Evolutionary conservation across 148 eudicot species (phyloP), one percentile per base, ranked within the genome.

Genomic region (Fagopyrum esculentum): DNA sequence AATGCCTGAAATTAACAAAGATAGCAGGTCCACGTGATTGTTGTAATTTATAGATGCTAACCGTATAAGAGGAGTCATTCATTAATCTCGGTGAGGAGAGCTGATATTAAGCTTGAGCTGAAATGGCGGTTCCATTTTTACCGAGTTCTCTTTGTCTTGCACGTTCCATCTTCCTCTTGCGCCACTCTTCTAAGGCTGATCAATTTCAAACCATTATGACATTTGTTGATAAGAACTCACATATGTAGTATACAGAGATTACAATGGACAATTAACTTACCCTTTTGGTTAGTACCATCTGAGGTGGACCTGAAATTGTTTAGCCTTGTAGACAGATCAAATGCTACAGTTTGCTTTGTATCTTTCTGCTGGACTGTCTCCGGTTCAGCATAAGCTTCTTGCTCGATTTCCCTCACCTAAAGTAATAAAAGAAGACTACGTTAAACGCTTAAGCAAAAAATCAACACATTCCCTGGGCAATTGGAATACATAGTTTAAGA

Each of bases 111-210:
- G 74, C 80, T 81, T 79, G 82, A 5, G 80, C 61, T 47, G 77
- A 49, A 22, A 69, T 35, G 40, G 40, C 29, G 57, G 93, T 85
- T 73, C 86, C 87, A 74, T 89, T 83, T 79, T 81, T 88, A 45
- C 83, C 92, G 50, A 84, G 74, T 69, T 83, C 89, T 10, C 97
- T 91, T 68, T 89, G 94, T 69, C 89, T 85, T 54, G 98, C 97
- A 64, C 97, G 87, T 82, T 93, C 98, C 87, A 91, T 84, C 86
- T 93, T 93, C 81, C 97, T 84, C 82, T 86, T 91, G 12, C 94
- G 92, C 98, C 97, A 93, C 82, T 93, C 98, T 76, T 89, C 92
- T 66, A 92, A 81, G 75, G 98, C 98, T 93, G 80, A 54, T 68
- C 50, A 73, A 80, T 40, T 64, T 5, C 52, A 43, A 78, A 48